Evolutionary conservation across 768 basidiomycete genomes (phyloP).

Genomic region (Rhizopogon salebrosus): DNA sequence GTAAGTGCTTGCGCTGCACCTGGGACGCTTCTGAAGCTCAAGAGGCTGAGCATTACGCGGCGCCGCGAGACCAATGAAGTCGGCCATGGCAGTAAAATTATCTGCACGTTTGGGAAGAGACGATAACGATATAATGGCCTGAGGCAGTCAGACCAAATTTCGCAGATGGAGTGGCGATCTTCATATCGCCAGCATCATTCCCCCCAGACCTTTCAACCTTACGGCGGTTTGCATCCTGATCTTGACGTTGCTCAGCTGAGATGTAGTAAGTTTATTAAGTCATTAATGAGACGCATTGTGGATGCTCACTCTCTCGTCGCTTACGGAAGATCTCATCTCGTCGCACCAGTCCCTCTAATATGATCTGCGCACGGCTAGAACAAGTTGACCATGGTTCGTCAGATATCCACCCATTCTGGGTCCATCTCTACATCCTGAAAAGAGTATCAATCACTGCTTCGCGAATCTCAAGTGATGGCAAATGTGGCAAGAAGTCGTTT

Average conservation of each 20-base stretch:
- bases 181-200: slow-evolving; percentile 29
- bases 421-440: slow-evolving; percentile 92
- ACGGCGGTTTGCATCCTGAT: slow-evolving; percentile 85
- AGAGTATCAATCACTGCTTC: slow-evolving; percentile 99
- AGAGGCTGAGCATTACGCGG: slow-evolving; percentile 53
- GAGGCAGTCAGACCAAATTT: slow-evolving; percentile 24
- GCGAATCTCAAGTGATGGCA: no score
- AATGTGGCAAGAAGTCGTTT: no score
- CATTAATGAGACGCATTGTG: no score
- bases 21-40: slow-evolving; percentile 47
- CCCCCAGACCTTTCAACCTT: slow-evolving; percentile 52
- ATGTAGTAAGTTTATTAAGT: slow-evolving; percentile 27
- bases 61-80: slow-evolving; percentile 73
- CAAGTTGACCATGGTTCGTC: slow-evolving; percentile 87
- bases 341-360: no score
- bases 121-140: slow-evolving; percentile 27
- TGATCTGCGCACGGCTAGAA: no score
- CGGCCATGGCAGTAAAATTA: slow-evolving; percentile 70
- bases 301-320: no score
- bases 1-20: slow-evolving; percentile 69
- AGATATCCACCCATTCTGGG: slow-evolving; percentile 96
- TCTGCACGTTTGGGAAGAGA: slow-evolving; percentile 61
- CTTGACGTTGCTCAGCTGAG: slow-evolving; percentile 90
- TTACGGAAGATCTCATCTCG: no score
- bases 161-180: slow-evolving; percentile 22